A percentile compares a stretch with the other conserved stretches of the same genome.
phyloP scores from a whole-genome alignment of 306 rosid species.

The Vicia villosa region DNA sequence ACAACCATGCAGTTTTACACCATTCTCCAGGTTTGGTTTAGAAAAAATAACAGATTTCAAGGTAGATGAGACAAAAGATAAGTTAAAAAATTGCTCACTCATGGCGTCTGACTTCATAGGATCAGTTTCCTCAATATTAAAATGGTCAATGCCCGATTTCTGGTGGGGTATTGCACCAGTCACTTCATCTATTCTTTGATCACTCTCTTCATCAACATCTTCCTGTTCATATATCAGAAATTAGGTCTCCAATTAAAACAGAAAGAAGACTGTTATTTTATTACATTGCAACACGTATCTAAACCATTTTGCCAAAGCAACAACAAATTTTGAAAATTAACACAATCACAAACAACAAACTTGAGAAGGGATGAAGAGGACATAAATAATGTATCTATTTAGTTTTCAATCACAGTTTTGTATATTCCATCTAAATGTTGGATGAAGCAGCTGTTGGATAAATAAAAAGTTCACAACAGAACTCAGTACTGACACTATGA shows the following conservation, averaged over 20 bases:
- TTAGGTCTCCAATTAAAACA: slow-evolving; percentile 28
- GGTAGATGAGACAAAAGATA: slow-evolving; percentile 23
- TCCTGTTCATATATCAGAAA: slow-evolving; percentile 53
- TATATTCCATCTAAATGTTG: slow-evolving; percentile 15
- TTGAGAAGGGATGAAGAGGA: background rate
- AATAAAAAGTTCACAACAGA: slow-evolving; percentile 1
- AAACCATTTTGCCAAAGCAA: background rate
- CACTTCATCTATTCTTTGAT: slow-evolving; percentile 46
- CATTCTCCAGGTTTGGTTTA: slow-evolving; percentile 16
- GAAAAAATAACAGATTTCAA: slow-evolving; percentile 8
- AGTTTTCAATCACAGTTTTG: slow-evolving; percentile 14
- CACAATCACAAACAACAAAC: slow-evolving; percentile 6
- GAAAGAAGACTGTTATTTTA: background rate
- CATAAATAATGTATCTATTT: background rate
- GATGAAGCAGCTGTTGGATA: background rate
- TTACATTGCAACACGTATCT: background rate
- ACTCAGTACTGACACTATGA: background rate
- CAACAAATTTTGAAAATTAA: background rate
- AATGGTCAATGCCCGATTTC: slow-evolving; percentile 70
- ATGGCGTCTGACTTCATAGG: slow-evolving; percentile 76
- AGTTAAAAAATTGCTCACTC: slow-evolving; percentile 59
- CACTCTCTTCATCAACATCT: slow-evolving; percentile 44
- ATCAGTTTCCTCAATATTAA: slow-evolving; percentile 67
- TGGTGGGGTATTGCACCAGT: slow-evolving; percentile 35
- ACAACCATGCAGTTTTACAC: slow-evolving; percentile 7